Conservation (phyloP, 148 eudicot species). For the Linanthus parryae region DNA sequence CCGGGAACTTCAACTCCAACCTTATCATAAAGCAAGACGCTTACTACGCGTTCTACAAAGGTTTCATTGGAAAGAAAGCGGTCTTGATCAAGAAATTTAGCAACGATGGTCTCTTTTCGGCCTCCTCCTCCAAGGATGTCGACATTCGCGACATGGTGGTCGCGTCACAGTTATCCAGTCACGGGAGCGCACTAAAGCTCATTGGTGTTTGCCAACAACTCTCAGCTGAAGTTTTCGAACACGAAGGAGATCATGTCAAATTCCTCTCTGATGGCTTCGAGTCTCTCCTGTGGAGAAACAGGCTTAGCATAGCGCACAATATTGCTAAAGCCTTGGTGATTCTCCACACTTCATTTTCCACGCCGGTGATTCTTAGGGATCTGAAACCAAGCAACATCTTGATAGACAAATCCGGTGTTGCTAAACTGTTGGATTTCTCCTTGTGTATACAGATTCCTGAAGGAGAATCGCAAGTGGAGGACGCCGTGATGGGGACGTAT, state of each 20-base stretch:
- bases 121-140: too few species aligned
- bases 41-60: background rate
- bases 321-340: conserved; percentile 14
- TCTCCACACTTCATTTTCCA: conserved; percentile 16
- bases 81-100: conserved; percentile 1
- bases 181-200: conserved; percentile 5
- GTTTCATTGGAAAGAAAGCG: background rate
- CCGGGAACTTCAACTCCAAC: background rate
- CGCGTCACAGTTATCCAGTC: conserved; percentile 3
- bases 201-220: background rate
- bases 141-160: background rate
- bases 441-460: conserved; percentile 13
- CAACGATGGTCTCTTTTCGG: background rate
- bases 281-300: conserved; percentile 11
- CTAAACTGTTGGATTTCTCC: conserved; percentile 16
- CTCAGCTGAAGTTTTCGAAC: background rate
- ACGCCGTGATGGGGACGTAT: background rate
- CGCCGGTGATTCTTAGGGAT: conserved; percentile 11
- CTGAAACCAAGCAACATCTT: conserved; percentile 5
- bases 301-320: conserved; percentile 15
- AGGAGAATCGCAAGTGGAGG: conserved; percentile 13
- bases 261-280: too few species aligned
- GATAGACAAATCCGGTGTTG: conserved; percentile 12
- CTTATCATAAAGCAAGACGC: background rate
- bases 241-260: background rate